Evolutionary conservation across 768 basidiomycete species (phyloP).

Genomic region (Termitomyces sp.): DNA sequence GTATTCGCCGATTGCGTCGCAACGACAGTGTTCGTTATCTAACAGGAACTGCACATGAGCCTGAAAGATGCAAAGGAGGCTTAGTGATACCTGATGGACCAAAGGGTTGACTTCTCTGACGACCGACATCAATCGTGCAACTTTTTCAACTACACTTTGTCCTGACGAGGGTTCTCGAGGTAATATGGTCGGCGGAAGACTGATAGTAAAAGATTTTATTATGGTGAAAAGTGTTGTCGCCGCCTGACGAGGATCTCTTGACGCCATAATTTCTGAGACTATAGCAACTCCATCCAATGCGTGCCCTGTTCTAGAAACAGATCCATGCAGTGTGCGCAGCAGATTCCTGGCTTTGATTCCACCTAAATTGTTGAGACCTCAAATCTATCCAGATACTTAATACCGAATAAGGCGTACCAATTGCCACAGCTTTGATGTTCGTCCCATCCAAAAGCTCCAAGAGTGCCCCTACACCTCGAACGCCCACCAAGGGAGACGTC

Average conservation of each 20-base stretch:
- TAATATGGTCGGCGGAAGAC: constrained; percentile 3
- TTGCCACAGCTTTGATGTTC: constrained; percentile 69
- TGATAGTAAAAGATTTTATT: constrained; percentile 38
- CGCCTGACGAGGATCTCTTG: constrained; percentile 45
- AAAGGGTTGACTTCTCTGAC: constrained; percentile 58
- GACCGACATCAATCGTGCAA: constrained; percentile 41
- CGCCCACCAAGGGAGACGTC: constrained; percentile 59
- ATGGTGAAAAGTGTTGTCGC: constrained; percentile 39
- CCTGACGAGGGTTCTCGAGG: constrained; percentile 2
- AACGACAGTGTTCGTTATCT: constrained; percentile 91
- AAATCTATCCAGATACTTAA: neutral
- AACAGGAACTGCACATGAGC: neutral
- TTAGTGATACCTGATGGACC: constrained; percentile 63
- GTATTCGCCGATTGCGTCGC: constrained; percentile 87
- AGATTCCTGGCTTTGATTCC: constrained; percentile 82
- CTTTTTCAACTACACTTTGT: constrained; percentile 35
- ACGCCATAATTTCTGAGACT: constrained; percentile 80
- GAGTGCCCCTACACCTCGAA: constrained; percentile 64
- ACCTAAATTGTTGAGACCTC: constrained; percentile 37
- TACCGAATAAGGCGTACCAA: constrained; percentile 50
- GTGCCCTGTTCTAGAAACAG: constrained; percentile 51
- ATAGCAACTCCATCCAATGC: constrained; percentile 80
- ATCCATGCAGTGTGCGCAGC: constrained; percentile 69
- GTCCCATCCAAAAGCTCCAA: constrained; percentile 62
- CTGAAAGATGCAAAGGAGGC: neutral